Base-by-base conservation (phyloP, 768 basidiomycete genomes). In the Tricholoma bakamatsutake region DNA sequence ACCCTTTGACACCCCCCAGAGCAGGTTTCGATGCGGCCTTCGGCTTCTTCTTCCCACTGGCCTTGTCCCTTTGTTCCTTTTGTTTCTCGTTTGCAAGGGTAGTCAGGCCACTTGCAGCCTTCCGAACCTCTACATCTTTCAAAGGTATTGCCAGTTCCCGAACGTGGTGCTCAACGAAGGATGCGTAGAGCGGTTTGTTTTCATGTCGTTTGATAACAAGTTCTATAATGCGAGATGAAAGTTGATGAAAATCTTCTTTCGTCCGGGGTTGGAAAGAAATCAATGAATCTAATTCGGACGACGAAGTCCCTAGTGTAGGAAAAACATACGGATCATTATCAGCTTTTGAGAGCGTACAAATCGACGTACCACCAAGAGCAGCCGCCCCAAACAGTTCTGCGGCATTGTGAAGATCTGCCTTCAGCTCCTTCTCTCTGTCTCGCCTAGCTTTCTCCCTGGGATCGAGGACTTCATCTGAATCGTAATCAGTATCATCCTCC, bases 11-110 rank as follows among this genome's bases (percentile, higher is more conserved):
- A 15, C 84, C 80, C 1, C 91, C 93, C 34, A 97, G 71, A 4
- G 70, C 80, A 21, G 95, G 94, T 68, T 90, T 97, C 15, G 76
- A 69, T 0, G 79, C 70, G 6, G 77, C 71, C 72, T 90, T 89
- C 45, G 79, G 72, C 75, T 95, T 95, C 77, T 93, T 96, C 82
- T 95, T 97, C 30, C 93, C 92, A 57, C 83, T 86, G 2, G 84
- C 78, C 69, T 88, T 91, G 34, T 94, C 92, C 59, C 87, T 80
- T 62, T 88, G 85, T 66, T 92, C 92, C 72, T 84, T 90, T 73
- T 95, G 91, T 75, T 98, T 99, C 75, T 95, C 93, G 65, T 96
- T 98, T 50, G 93, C 89, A 5, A 98, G 77, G 2, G 90, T 87
- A 13, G 90, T 92, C 53, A 99, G 74, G 3, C 77, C 84, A 50